Evolutionary conservation across 164 flowering plant species (phyloP).

Genomic region (Stephania cephalantha): DNA sequence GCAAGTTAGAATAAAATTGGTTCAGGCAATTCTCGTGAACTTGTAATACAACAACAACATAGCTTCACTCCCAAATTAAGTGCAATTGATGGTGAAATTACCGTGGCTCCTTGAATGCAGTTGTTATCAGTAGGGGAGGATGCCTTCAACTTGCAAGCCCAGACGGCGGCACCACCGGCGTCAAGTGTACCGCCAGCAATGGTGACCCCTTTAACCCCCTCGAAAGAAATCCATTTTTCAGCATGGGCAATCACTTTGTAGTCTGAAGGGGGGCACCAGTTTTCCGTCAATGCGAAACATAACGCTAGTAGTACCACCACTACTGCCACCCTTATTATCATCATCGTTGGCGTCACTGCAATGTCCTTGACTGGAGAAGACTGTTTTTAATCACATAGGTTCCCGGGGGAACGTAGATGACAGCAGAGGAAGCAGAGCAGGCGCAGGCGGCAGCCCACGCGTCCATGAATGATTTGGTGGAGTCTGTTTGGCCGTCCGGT

Average conservation of each 20-base stretch:
- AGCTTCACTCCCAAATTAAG: too few relatives aligned
- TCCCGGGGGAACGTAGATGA: background rate
- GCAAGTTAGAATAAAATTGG: too few relatives aligned
- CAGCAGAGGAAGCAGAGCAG: background rate
- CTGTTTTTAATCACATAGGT: background rate
- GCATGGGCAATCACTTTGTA: background rate
- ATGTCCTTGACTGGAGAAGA: conserved; percentile 24
- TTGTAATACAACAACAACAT: too few relatives aligned
- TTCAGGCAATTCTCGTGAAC: too few relatives aligned
- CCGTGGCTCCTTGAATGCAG: background rate
- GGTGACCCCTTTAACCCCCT: background rate
- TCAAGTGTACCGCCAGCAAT: background rate
- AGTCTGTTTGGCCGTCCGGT: conserved; percentile 44
- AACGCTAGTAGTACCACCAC: background rate
- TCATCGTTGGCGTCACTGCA: too few relatives aligned
- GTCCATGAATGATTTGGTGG: conserved; percentile 32
- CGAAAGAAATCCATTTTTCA: background rate
- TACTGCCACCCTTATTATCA: background rate
- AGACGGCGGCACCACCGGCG: background rate
- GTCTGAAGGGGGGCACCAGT: background rate
- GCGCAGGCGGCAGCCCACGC: conserved; percentile 45
- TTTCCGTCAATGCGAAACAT: background rate
- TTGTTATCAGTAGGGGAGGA: background rate
- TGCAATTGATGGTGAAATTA: background rate
- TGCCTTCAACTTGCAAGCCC: background rate